Base-by-base conservation (phyloP, 352 stramenopile species). In the Globisporangium middletonii region DNA sequence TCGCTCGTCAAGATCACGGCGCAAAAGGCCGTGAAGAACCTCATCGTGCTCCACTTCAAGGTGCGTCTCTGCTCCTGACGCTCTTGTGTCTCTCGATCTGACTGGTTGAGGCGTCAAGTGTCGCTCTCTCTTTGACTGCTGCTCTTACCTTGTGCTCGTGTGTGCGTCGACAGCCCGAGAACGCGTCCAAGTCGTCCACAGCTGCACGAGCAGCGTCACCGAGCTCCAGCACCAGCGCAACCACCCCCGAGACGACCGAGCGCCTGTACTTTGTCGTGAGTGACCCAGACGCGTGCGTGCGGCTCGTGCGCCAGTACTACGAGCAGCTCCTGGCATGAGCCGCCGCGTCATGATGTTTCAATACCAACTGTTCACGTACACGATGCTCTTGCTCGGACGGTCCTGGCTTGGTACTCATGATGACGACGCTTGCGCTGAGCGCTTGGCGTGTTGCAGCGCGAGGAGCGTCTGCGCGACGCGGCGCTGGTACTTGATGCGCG, bases 11-110 rank as follows among this genome's bases (percentile, higher is more conserved):
- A 83, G 58, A 77, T 94, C 55, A 73, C 73, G 8, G 76, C 75
- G 26, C 68, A 77, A 28, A 68, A 86, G 16, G 76, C 71, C 2
- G 49, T 90, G 9, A 60, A 76, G 5, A 91, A 88, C 60, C 77
- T 77, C 1, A 62, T 94, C 27, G 66, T 91, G 42, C 85, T 94
- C 55, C 68, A 88, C 55, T 94, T 92, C 55, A 78, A 82, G 64
- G 83, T 94, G 60, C 62, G 37, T 54, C 30, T 8, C 42, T 43
- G 26, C 28, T 55, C 18, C 35, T 44, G 19, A 12, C 2, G 7
- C 15, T 50, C 23, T 26, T 48, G 27, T 26, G 45, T 42, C 18
- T 46, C 9, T 19, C n/a, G 16, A 3, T 50, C 26, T 27, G 44
- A 44, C 19, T 48, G 23, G 23, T 23, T 23, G 23, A 23, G 37